Percentiles rank a stretch among this genome's conserved stretches.
Conservation (phyloP, 257 asterid species). For the Solanum pennellii region DNA sequence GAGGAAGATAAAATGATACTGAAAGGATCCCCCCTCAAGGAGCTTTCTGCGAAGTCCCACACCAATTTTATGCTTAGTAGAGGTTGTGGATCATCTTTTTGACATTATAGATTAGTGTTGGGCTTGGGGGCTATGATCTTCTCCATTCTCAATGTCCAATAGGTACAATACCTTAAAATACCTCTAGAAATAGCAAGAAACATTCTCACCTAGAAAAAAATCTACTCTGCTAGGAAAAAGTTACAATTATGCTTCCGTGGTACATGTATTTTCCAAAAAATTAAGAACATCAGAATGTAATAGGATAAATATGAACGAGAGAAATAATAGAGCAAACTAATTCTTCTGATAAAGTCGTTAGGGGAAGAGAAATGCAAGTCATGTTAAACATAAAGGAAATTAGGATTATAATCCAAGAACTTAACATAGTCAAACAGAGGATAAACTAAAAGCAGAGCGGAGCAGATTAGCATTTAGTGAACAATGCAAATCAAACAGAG, state of each 20-base stretch:
- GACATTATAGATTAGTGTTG: background rate
- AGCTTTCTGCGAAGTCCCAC: background rate
- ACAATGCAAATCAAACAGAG: background rate
- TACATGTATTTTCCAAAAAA: background rate
- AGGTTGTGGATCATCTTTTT: background rate
- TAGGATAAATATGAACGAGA: background rate
- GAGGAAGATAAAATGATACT: background rate
- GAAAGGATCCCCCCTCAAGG: background rate
- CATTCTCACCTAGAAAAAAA: background rate
- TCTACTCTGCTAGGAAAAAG: background rate
- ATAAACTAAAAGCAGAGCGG: background rate
- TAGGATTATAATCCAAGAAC: background rate
- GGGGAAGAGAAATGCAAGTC: background rate
- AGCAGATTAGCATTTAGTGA: background rate
- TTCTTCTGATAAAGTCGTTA: background rate
- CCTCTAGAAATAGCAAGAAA: background rate
- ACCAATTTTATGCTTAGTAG: background rate
- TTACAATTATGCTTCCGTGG: background rate
- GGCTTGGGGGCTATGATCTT: background rate
- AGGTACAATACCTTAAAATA: background rate
- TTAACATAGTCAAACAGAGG: background rate
- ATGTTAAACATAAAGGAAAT: background rate
- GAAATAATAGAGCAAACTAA: background rate
- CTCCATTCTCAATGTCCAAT: background rate
- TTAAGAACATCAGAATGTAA: background rate